A percentile compares a stretch with the other conserved stretches of the same genome.
Conservation (phyloP, 179 eudicot genomes). For the Silene noctiflora region DNA sequence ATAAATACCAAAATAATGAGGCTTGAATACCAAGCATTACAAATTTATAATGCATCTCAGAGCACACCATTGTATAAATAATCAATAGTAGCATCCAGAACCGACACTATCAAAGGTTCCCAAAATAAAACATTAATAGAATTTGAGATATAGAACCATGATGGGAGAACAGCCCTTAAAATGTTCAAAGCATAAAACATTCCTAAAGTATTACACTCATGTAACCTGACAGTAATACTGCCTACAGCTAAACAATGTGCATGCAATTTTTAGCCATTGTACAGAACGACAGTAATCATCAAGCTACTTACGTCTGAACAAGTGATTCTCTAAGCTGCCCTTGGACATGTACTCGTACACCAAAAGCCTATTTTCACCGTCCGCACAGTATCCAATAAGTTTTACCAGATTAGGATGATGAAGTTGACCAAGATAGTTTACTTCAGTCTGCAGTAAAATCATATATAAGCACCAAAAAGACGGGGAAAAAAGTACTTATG, state of each 20-base stretch:
- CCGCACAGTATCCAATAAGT: constrained; percentile 83
- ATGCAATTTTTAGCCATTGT: background rate
- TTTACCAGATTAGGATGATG: constrained; percentile 84
- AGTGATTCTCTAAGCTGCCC: constrained; percentile 94
- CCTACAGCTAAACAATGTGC: background rate
- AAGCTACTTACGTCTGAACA: constrained; percentile 68
- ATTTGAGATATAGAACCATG: background rate
- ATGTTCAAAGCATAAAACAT: background rate
- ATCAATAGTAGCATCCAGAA: too few relatives aligned
- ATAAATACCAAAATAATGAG: background rate
- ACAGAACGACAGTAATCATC: background rate
- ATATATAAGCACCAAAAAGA: constrained; percentile 15
- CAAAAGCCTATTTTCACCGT: constrained; percentile 78
- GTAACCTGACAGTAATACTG: background rate
- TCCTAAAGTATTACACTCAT: background rate
- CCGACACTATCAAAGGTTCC: too few relatives aligned
- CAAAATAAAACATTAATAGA: too few relatives aligned
- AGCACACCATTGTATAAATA: background rate
- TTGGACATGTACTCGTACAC: constrained; percentile 87
- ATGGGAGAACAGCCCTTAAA: background rate
- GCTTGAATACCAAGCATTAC: background rate
- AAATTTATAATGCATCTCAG: too few relatives aligned
- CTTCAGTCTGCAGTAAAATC: constrained; percentile 68
- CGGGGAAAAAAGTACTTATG: background rate
- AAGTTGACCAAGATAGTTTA: constrained; percentile 74